Evolutionary conservation across 2,329 filamentous ascomycete species (phyloP).

Genomic region (Colletotrichum phormii): DNA sequence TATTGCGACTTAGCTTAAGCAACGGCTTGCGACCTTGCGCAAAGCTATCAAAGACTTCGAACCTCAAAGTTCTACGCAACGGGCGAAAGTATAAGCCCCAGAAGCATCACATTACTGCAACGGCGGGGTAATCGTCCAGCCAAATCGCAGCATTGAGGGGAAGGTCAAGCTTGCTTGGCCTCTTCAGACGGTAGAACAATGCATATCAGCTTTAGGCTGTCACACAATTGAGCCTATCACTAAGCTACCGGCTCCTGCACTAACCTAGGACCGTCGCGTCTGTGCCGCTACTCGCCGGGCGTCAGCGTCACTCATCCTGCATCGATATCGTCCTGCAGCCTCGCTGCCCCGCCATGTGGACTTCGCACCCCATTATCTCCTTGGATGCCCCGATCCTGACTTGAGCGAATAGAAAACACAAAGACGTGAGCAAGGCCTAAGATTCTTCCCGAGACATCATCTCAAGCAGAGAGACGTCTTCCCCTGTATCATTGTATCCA

Average conservation of each 20-base stretch:
- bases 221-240: conserved; percentile 28
- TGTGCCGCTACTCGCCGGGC: conserved; percentile 21
- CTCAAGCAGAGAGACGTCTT: neutral
- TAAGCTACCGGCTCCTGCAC: neutral
- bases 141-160: conserved; percentile 1
- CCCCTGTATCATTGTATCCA: neutral
- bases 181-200: conserved; percentile 7
- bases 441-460: neutral
- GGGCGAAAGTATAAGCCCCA: neutral
- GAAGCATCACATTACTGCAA: neutral
- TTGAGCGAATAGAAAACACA: neutral
- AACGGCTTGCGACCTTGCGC: neutral
- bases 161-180: conserved; percentile 2
- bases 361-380: conserved; percentile 4
- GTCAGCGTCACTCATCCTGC: conserved; percentile 25
- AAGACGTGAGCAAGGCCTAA: neutral
- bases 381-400: neutral
- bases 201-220: conserved; percentile 19
- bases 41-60: neutral
- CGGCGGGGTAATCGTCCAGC: neutral
- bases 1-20: neutral
- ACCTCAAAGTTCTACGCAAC: neutral
- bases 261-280: conserved; percentile 16
- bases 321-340: conserved; percentile 13
- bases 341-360: conserved; percentile 14